Base-by-base conservation (phyloP, 2,329 filamentous ascomycete species). In the Allantophomopsis lycopodina region DNA sequence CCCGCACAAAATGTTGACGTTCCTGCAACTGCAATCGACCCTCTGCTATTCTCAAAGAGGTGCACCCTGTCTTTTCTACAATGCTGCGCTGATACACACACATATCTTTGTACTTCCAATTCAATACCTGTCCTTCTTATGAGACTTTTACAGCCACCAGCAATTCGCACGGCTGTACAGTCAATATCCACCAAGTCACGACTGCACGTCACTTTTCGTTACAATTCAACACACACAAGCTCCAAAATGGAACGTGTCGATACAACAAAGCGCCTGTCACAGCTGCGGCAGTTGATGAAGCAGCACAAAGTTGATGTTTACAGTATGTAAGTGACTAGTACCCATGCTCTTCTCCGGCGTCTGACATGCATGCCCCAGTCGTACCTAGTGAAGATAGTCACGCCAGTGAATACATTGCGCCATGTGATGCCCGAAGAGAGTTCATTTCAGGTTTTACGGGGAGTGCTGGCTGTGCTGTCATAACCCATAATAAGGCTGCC, bases 301-400 rank as follows among this genome's bases (percentile, higher is more conserved):
- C 72, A 88, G 60, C 72, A 82, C 55, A 80, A 85, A 48, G 71
- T 98, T 48, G 87, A 96, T 60, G 71, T 96, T 44, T 98, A 98
- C 66, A 81, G 89, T 95, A 78, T 59, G 66, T 58, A 42, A 51
- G 42, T 48, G 44, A 28, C 47, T 48, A 45, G 34, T 42, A 48
- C 48, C 39, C 40, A 35, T 49, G 38, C 40, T 34, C 32, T 10
- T 37, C 36, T 10, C 43, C 43, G 48, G 44, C 44, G 43, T 40
- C 32, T 34, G 38, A 44, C 48, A 42, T 48, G 30, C 46, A 48
- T 47, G 52, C 63, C 40, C 37, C 57, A 96, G 89, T 98, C 55
- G 75, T 96, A 6, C 91, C 91, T 1, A 95, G 89, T 28, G 91
- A 96, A 72, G 91, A 98, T 59, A 89, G 85, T 56, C 91, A 98